Evolutionary conservation across 1,284 basidiomycete genomes (phyloP).

Genomic region (Omphalotus olearius): DNA sequence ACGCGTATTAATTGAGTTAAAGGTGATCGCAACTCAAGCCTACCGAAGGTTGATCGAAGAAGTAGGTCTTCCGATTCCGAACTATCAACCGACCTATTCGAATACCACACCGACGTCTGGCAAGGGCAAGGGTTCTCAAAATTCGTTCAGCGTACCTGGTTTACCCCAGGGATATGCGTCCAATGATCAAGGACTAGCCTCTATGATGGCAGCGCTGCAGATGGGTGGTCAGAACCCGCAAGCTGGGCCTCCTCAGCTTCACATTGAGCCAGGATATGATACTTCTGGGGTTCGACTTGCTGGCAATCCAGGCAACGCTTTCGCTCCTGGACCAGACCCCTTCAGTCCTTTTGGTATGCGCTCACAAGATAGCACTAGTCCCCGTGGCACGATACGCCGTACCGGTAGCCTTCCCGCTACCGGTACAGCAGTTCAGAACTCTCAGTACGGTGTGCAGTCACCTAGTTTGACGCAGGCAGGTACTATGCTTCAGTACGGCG

Average conservation of each 20-base stretch:
- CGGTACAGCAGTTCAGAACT: constrained; percentile 36
- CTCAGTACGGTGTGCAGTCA: constrained; percentile 59
- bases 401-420: constrained; percentile 36
- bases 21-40: constrained; percentile 88
- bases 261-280: constrained; percentile 62
- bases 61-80: constrained; percentile 87
- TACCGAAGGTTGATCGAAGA: constrained; percentile 92
- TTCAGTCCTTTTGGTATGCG: constrained; percentile 74
- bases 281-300: constrained; percentile 37
- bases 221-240: constrained; percentile 83
- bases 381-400: constrained; percentile 51
- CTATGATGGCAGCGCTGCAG: constrained; percentile 84
- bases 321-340: constrained; percentile 63
- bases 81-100: constrained; percentile 74
- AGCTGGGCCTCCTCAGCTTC: constrained; percentile 68
- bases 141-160: constrained; percentile 61
- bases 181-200: constrained; percentile 76
- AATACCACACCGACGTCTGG: constrained; percentile 58
- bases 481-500: constrained; percentile 64
- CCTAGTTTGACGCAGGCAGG: constrained; percentile 52
- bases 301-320: constrained; percentile 44
- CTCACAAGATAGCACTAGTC: constrained; percentile 53
- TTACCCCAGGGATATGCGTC: constrained; percentile 74
- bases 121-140: constrained; percentile 61
- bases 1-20: constrained; percentile 82